phyloP scores from a whole-genome alignment of 805 yeast species.

The Spathaspora passalidarum region DNA sequence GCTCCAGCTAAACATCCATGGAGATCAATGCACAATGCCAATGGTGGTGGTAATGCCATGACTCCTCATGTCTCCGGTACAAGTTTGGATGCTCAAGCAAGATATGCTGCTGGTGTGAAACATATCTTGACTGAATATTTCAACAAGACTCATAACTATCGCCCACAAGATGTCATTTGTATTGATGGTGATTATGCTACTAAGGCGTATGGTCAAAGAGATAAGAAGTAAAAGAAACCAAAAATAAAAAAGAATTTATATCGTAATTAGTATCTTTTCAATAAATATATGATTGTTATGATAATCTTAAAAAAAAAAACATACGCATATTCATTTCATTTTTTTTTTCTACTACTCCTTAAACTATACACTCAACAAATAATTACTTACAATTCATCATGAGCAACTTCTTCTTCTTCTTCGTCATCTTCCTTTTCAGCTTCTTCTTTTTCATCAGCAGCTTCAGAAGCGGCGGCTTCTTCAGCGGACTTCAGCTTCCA shows the following conservation, averaged over 20 bases:
- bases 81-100: constrained; percentile 72
- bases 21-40: constrained; percentile 64
- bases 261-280: too few relatives aligned
- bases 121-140: constrained; percentile 63
- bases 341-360: neutral
- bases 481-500: constrained; percentile 26
- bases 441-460: constrained; percentile 23
- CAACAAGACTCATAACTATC: constrained; percentile 59
- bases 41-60: constrained; percentile 78
- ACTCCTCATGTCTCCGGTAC: constrained; percentile 82
- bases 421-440: constrained; percentile 11
- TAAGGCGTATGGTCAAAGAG: constrained; percentile 60
- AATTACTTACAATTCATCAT: constrained; percentile 37
- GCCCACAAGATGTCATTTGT: constrained; percentile 74
- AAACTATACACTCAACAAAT: neutral
- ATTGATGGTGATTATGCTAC: constrained; percentile 72
- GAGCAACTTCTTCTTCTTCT: constrained; percentile 22
- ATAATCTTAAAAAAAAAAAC: neutral
- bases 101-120: constrained; percentile 71
- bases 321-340: neutral
- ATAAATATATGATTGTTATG: neutral
- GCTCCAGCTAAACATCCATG: constrained; percentile 77
- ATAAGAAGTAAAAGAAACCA: constrained; percentile 1
- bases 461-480: constrained; percentile 16
- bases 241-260: too few relatives aligned